Conservation (phyloP, 805 yeast genomes). For the Candida glaebosa region DNA sequence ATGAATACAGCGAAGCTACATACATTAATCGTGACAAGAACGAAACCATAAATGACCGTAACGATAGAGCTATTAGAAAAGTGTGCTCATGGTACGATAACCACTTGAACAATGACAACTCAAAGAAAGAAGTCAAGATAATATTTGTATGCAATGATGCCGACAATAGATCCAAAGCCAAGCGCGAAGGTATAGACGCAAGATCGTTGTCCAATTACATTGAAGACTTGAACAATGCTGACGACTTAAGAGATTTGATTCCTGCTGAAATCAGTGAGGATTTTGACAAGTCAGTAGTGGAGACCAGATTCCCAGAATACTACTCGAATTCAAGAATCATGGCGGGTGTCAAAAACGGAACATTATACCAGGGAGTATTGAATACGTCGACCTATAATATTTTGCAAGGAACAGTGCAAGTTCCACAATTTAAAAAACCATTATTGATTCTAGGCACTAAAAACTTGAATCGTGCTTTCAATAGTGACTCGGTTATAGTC, state of each 20-base stretch:
- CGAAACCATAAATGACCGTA: constrained; percentile 83
- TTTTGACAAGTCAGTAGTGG: constrained; percentile 32
- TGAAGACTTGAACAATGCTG: constrained; percentile 62
- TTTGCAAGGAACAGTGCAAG: constrained; percentile 78
- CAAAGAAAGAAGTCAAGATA: constrained; percentile 38
- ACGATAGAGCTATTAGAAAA: constrained; percentile 84
- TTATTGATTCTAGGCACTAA: constrained; percentile 78
- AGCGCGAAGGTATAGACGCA: constrained; percentile 49
- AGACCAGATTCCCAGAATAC: constrained; percentile 69
- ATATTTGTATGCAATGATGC: constrained; percentile 76
- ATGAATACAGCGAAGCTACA: constrained; percentile 79
- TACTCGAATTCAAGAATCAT: constrained; percentile 76
- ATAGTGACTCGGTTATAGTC: constrained; percentile 87
- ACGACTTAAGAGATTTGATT: constrained; percentile 73
- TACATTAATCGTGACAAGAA: constrained; percentile 56
- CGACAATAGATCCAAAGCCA: constrained; percentile 58
- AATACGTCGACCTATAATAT: constrained; percentile 82
- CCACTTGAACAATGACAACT: constrained; percentile 49
- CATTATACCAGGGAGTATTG: constrained; percentile 80
- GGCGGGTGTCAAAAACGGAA: constrained; percentile 88
- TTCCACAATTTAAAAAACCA: constrained; percentile 75
- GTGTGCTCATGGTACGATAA: constrained; percentile 66
- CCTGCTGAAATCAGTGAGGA: constrained; percentile 38
- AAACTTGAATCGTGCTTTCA: constrained; percentile 84
- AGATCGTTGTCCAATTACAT: constrained; percentile 67